A percentile compares a stretch with the other conserved stretches of the same genome.
These are phyloP conservation scores for Oleoguttula mirabilis DNA, from an alignment of 495 filamentous ascomycete species.

Conservation along the genomic window DNA sequence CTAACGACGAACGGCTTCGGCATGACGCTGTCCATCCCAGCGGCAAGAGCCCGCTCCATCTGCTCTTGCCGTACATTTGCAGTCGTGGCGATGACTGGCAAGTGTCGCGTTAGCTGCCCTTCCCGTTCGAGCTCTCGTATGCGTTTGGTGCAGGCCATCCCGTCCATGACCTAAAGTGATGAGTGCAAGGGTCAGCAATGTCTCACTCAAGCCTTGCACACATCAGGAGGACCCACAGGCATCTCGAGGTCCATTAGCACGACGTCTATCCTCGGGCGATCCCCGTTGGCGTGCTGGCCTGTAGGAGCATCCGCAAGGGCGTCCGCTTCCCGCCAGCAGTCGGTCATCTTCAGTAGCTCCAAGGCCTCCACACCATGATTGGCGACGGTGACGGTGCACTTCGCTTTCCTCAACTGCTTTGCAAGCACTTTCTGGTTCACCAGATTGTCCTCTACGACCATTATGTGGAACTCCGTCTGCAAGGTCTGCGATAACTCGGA, in stretches of 20 bases:
- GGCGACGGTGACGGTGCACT: constrained; percentile 13
- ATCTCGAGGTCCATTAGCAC: constrained; percentile 26
- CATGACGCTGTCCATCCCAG: constrained; percentile 17
- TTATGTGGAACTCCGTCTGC: not conserved
- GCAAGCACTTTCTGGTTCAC: constrained; percentile 19
- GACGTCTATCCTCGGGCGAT: constrained; percentile 1
- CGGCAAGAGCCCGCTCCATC: constrained; percentile 9
- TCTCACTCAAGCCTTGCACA: too few species aligned
- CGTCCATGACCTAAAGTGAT: constrained; percentile 23
- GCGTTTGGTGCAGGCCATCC: constrained; percentile 12
- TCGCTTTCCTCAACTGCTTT: constrained; percentile 10
- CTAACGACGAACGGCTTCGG: constrained; percentile 16
- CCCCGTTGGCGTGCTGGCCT: not conserved
- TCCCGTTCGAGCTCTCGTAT: constrained; percentile 12
- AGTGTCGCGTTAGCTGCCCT: constrained; percentile 3
- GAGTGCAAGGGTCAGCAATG: too few species aligned
- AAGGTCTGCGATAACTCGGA: too few species aligned
- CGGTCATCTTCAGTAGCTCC: constrained; percentile 2
- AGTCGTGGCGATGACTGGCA: constrained; percentile 20
- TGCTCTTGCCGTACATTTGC: constrained; percentile 20
- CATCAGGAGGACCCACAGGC: too few species aligned
- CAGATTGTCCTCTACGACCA: constrained; percentile 22
- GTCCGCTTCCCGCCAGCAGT: not conserved
- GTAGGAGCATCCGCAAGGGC: not conserved
- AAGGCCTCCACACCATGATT: constrained; percentile 20